Evolutionary conservation across 192 early-diverging fungal genomes (phyloP), one percentile per base, ranked within the genome.

Genomic region (Coemansia umbellata): DNA sequence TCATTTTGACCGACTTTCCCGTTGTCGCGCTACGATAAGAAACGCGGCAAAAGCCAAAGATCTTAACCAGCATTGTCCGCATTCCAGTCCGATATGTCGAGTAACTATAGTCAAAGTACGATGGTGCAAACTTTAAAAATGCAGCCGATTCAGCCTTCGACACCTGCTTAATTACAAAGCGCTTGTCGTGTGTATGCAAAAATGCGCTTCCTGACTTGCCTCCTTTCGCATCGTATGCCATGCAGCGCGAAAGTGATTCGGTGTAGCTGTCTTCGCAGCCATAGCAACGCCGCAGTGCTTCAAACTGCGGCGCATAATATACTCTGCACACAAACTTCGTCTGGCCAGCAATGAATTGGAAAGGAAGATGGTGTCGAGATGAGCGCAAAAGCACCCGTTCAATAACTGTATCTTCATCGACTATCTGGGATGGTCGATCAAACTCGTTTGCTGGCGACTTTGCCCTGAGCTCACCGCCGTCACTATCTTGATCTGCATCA

Each of bases 141-240:
- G 92, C 90, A 42, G 93, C 92, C 45, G 92, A 58, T 62, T 97
- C 94, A 3, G 85, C 69, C 36, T 81, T 81, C 7, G 85, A 86
- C 47, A 95, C 79, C 72, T 95, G 84, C 71, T 97, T 97, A 78
- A 95, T 85, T 31, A 97, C 80, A 39, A 94, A 83, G 24, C 94
- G 86, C 58, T 94, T 86, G 66, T 97, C 94, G 80, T 80, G 81
- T 0, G 93, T 95, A 59, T 92, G 92, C 40, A 95, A 43, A 47
- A 97, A 97, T 9, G 85, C 82, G 0, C 92, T 92, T 36, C 95
- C 93, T 3, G 90, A 92, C 57, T 95, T 95, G 18, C 95, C 95
- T 10, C 95, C 95, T 6, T 66, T 70, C 4, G 88, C 82, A 54
- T 90, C 83, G 84, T 92, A 95, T 36, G 84, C 80, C 47, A 88